Percentiles rank a stretch among this genome's conserved stretches.
These are phyloP conservation scores for Bertia moriformis DNA, from an alignment of 2,329 filamentous ascomycete species.

Conservation along the genomic window DNA sequence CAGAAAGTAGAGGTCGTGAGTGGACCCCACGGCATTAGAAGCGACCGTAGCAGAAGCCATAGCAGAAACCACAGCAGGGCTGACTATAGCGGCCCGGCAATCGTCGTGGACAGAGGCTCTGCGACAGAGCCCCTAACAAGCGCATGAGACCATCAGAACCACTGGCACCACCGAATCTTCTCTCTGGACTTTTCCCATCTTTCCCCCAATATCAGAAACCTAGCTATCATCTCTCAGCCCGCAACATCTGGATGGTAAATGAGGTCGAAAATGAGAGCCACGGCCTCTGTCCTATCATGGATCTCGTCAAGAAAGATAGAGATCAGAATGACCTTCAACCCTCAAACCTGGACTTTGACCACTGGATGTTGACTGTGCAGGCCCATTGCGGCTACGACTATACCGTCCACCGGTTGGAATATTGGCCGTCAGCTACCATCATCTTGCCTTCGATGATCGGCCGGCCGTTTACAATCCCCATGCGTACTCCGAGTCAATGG, in stretches of 20 bases:
- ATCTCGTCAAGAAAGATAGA: neutral
- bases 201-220: neutral
- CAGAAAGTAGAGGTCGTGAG: too few relatives aligned
- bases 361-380: neutral
- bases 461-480: neutral
- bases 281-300: neutral
- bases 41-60: too few relatives aligned
- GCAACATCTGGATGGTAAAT: neutral
- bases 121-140: neutral
- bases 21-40: too few relatives aligned
- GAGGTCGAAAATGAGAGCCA: neutral
- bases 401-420: neutral
- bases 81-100: neutral
- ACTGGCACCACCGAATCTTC: neutral
- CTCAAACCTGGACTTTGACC: neutral
- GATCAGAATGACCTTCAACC: neutral
- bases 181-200: too few relatives aligned
- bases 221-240: too few relatives aligned
- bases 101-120: neutral
- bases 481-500: neutral
- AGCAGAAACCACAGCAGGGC: neutral
- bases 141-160: neutral
- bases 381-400: neutral
- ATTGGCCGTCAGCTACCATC: neutral
- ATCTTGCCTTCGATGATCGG: neutral